Base-by-base conservation (phyloP, 75 land plant species). In the Chamaecyparis obtusa region DNA sequence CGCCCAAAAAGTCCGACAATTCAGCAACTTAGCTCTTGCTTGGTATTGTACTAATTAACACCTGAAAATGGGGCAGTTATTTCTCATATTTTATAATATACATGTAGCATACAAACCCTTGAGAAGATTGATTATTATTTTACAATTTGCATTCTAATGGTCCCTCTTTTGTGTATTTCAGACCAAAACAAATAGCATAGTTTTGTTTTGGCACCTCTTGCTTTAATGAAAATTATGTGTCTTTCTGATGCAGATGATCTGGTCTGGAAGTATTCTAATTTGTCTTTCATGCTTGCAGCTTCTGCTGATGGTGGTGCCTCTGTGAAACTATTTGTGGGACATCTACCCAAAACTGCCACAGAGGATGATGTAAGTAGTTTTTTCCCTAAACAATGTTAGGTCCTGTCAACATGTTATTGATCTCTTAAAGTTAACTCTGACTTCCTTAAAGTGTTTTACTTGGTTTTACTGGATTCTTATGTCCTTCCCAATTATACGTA, bases 291-390 rank as follows among this genome's bases (percentile, higher is more conserved):
- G 64, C 27, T 51, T 57, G 64, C 64, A 57, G 64, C 24, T 57
- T 57, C 64, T 21, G 24, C 64, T 57, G 64, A 21, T 5, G 24
- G 64, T 21, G 27, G 64, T 57, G 24, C 6, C 64, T 21, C 16
- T 36, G 96, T 91, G 39, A 96, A 98, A 49, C 97, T 98, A 49
- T 98, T 98, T 90, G 93, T 98, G 87, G 99, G 98, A 24, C 95
- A 97, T 37, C 95, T 98, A 36, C 99, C 99, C 49, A 91, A 93
- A 89, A 98, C 97, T 69, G 94, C 30, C 24, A 90, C 93, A 16
- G 99, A 96, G 84, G 96, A 95, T 35, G 96, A 95, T 87, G 99
- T 96, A 88, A 90, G 41, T 36, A 32, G 76, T 30, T 51, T 51
- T 10, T 51, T 51, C 55, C 55, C 55, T 51, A 74, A 74, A 74